Percentiles rank a stretch among this genome's conserved stretches.
Conservation (phyloP, 148 eudicot species). For the Pharnaceum exiguum region DNA sequence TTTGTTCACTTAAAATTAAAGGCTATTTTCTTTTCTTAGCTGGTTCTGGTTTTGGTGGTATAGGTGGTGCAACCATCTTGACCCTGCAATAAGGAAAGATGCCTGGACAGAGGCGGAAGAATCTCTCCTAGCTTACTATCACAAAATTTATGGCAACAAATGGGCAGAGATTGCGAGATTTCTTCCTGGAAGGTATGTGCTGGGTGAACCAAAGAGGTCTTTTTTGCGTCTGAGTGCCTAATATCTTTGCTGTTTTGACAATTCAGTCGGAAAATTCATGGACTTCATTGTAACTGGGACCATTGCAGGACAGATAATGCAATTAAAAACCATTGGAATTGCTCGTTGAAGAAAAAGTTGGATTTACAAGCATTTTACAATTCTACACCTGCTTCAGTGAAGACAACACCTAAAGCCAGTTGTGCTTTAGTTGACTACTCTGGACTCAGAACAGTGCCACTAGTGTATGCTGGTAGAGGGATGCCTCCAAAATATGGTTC, state of each 20-base stretch:
- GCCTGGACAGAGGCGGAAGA: slow-evolving; percentile 83
- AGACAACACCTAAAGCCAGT: slow-evolving; percentile 17
- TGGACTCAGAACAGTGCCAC: slow-evolving; percentile 5
- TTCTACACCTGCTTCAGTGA: slow-evolving; percentile 18
- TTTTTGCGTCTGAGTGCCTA: too few relatives aligned
- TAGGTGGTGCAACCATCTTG: slow-evolving; percentile 91
- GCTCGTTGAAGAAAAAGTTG: slow-evolving; percentile 58
- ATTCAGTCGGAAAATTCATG: too few relatives aligned
- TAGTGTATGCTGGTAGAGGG: neutral
- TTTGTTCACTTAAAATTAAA: neutral
- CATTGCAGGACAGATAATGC: slow-evolving; percentile 83
- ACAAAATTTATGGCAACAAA: slow-evolving; percentile 65
- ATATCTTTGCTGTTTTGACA: too few relatives aligned
- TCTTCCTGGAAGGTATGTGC: slow-evolving; percentile 83
- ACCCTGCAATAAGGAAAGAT: slow-evolving; percentile 76
- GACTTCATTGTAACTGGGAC: neutral
- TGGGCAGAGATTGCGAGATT: slow-evolving; percentile 84
- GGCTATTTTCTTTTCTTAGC: neutral
- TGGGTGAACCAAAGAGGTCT: neutral
- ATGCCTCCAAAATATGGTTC: slow-evolving; percentile 13
- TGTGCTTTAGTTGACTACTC: slow-evolving; percentile 1
- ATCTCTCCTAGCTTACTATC: slow-evolving; percentile 49
- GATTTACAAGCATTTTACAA: slow-evolving; percentile 30
- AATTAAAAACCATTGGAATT: slow-evolving; percentile 89
- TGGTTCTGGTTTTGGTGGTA: slow-evolving; percentile 2